Evolutionary conservation across 2,329 filamentous ascomycete genomes (phyloP).

Genomic region (Sclerotinia glacialis): DNA sequence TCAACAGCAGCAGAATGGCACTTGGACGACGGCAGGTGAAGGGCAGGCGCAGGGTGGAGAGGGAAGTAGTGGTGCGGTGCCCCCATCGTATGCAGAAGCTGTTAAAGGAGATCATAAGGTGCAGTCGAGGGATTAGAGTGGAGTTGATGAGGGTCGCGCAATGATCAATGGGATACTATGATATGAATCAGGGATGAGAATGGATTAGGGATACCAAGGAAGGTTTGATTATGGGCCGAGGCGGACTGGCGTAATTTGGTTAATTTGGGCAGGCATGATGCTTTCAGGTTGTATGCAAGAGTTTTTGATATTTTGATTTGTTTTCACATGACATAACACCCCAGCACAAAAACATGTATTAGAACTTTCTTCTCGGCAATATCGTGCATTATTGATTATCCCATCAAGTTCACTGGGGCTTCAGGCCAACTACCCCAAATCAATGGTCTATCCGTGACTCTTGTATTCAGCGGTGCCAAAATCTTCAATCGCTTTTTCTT

Average conservation of each 20-base stretch:
- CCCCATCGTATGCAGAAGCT: conserved; percentile 87
- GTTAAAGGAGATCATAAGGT: conserved; percentile 90
- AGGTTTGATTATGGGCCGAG: neutral
- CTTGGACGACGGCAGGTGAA: conserved; percentile 38
- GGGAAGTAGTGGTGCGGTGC: conserved; percentile 51
- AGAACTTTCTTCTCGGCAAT: neutral
- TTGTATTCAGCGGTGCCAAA: conserved; percentile 77
- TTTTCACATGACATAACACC: neutral
- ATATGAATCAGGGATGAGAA: conserved; percentile 7
- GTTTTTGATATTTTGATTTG: neutral
- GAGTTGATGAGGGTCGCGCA: neutral
- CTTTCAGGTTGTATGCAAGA: neutral
- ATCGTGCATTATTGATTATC: conserved; percentile 17
- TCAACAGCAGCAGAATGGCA: conserved; percentile 38
- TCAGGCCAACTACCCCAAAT: conserved; percentile 87
- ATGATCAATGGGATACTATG: neutral
- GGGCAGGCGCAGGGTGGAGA: conserved; percentile 42
- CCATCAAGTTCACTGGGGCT: conserved; percentile 45
- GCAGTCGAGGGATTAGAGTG: conserved; percentile 50
- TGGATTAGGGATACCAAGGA: neutral
- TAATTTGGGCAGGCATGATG: neutral
- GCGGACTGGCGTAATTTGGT: conserved; percentile 1
- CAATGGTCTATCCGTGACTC: conserved; percentile 74
- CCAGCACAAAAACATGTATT: conserved; percentile 10
- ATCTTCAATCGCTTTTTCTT: conserved; percentile 77